Evolutionary conservation across 768 basidiomycete genomes (phyloP).

Genomic region (Mycena chlorophos): DNA sequence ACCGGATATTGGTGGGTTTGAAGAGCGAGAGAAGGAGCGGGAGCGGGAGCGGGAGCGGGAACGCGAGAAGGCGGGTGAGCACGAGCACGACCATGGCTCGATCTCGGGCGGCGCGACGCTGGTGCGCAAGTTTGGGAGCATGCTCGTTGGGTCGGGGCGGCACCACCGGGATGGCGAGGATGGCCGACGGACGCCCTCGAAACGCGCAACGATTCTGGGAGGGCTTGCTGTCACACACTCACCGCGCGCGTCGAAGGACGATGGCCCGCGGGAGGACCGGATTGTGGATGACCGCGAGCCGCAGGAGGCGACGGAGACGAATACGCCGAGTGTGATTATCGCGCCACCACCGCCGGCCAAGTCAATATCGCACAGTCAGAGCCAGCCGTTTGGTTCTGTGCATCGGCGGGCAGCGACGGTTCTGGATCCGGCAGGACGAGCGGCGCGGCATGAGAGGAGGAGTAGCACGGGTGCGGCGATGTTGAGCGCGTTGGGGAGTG

Average conservation of each 20-base stretch:
- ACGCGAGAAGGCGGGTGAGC: slow-evolving; percentile 9
- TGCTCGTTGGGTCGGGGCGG: slow-evolving; percentile 54
- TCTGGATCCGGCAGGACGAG: slow-evolving; percentile 64
- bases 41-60: slow-evolving; percentile 39
- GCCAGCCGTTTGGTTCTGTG: slow-evolving; percentile 45
- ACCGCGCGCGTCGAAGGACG: slow-evolving; percentile 40
- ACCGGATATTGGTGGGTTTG: slow-evolving; percentile 61
- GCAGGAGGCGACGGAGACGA: slow-evolving; percentile 25
- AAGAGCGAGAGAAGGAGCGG: slow-evolving; percentile 45
- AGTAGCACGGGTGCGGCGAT: slow-evolving; percentile 75
- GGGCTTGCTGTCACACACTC: slow-evolving; percentile 35
- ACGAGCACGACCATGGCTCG: slow-evolving; percentile 30
- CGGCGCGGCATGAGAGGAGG: slow-evolving; percentile 68
- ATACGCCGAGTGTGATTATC: slow-evolving; percentile 17
- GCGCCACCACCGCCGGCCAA: slow-evolving; percentile 25
- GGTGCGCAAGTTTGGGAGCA: slow-evolving; percentile 75
- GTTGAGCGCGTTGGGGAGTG: slow-evolving; percentile 22
- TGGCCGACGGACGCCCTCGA: slow-evolving; percentile 34
- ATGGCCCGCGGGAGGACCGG: slow-evolving; percentile 33
- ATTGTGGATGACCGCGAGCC: too few relatives aligned
- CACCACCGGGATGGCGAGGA: slow-evolving; percentile 42
- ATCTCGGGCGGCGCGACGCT: slow-evolving; percentile 66
- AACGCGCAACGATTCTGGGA: slow-evolving; percentile 52
- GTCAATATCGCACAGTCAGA: slow-evolving; percentile 37
- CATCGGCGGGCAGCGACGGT: slow-evolving; percentile 81